Conservation (phyloP, 2,329 filamentous ascomycete species). For the Xylaria sp. region DNA sequence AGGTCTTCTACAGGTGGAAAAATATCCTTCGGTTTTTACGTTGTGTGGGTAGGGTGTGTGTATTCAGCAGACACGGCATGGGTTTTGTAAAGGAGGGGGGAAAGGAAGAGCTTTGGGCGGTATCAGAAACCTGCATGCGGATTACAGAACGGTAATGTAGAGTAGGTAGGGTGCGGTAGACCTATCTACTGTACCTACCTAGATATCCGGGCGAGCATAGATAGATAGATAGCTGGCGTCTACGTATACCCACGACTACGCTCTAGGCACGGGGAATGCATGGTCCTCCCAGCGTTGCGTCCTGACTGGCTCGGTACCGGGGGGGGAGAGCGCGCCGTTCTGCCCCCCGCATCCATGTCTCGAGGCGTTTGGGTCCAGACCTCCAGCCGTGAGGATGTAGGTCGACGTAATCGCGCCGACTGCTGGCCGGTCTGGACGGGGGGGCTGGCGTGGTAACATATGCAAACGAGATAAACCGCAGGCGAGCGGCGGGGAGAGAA, state of each 20-base stretch:
- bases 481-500: too few relatives aligned
- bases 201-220: not conserved
- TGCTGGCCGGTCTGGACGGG: not conserved
- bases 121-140: not conserved
- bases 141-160: not conserved
- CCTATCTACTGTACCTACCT: not conserved
- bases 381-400: not conserved
- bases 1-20: too few relatives aligned
- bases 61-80: too few relatives aligned
- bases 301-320: slow-evolving; percentile 1
- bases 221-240: not conserved
- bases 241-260: not conserved
- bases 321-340: not conserved
- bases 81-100: not conserved
- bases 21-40: too few relatives aligned
- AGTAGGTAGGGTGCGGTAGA: not conserved
- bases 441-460: not conserved
- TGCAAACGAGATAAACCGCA: too few relatives aligned
- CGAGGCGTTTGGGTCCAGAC: not conserved
- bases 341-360: not conserved
- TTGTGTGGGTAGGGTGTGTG: too few relatives aligned
- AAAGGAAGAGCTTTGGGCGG: not conserved
- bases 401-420: slow-evolving; percentile 2
- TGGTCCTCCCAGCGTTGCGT: not conserved
- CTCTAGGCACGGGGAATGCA: not conserved